Base-by-base conservation (phyloP, 2,329 filamentous ascomycete species). In the Aspergillus sp. region DNA sequence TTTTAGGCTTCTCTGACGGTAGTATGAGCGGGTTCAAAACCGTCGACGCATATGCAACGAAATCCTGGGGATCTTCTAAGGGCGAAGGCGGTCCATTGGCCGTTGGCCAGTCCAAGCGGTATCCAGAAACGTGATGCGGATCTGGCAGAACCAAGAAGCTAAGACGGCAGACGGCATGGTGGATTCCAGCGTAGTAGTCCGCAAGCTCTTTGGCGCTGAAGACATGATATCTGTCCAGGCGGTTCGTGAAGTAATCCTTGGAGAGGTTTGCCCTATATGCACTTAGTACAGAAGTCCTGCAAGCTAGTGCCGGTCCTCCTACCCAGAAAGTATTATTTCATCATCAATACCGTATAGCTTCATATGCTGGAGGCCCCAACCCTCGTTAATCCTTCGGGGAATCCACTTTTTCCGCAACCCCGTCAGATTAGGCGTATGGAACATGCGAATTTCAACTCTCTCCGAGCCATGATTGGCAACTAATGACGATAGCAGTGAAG, bases 341-440 rank as follows among this genome's bases (percentile, higher is more conserved):
- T 98, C 89, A 58, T 98, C 93, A 26, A 95, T 74, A 0, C 93
- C 93, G 58, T 98, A 98, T 0, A 98, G 75, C 75, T 98, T 98
- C 91, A 98, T 98, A 63, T 98, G 93, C 64, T 98, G 93, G 51
- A 98, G 70, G 1, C 93, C 93, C 93, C 93, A 98, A 12, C 93
- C 93, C 70, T 98, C 93, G 57, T 98, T 98, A 64, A 98, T 91
- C 19, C 93, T 79, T 62, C 81, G 87, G 0, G 93, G 93, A 2
- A 97, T 80, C 55, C 86, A 74, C 59, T 83, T 82, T 70, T 97
- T 97, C 43, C 84, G 80, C 48, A 94, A 57, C 0, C 93, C 93
- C 2, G 87, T 94, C 53, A 98, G 70, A 60, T 98, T 98, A 0
- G 93, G 93, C 1, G 93, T 98, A 68, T 98, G 93, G 63, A 94